These are phyloP conservation scores for Escovopsis weberi DNA, from an alignment of 2,329 filamentous ascomycete genomes.

Conservation along the genomic window DNA sequence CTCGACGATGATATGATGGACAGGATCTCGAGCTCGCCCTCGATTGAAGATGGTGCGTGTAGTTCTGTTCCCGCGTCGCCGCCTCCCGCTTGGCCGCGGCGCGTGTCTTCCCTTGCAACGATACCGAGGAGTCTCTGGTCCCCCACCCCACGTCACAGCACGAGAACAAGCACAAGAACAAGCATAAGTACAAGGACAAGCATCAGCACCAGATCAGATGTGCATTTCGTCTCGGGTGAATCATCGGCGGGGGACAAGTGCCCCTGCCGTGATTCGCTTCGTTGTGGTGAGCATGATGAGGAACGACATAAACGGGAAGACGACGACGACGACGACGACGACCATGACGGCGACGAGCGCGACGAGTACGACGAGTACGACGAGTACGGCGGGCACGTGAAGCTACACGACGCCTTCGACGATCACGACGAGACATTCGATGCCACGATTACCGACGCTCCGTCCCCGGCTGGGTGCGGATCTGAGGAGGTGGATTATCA, in stretches of 20 bases:
- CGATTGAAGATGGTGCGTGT: conserved; percentile 96
- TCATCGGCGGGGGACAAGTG: conserved; percentile 7
- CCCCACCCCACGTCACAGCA: conserved; percentile 11
- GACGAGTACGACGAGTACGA: neutral
- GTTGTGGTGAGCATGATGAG: conserved; percentile 20
- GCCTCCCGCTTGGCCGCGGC: conserved; percentile 27
- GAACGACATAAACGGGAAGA: conserved; percentile 6
- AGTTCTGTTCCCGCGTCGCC: conserved; percentile 22
- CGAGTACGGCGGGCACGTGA: neutral
- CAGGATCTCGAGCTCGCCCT: conserved; percentile 96
- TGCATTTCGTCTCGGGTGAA: conserved; percentile 1
- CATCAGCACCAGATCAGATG: too few species aligned
- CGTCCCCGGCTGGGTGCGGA: too few species aligned
- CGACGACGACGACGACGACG: conserved; percentile 13
- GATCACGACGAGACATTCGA: too few species aligned
- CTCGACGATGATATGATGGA: conserved; percentile 93
- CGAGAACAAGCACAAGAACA: conserved; percentile 7
- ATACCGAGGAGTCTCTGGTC: conserved; percentile 21
- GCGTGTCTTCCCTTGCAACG: conserved; percentile 25
- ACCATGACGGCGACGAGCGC: conserved; percentile 10
- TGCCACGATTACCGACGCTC: too few species aligned
- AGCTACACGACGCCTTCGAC: too few species aligned
- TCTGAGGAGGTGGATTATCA: too few species aligned
- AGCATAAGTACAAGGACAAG: too few species aligned
- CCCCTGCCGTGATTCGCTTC: conserved; percentile 29